Percentiles rank a stretch among this genome's conserved stretches.
Conservation (phyloP, 805 yeast genomes). For the Candida ortonii region DNA sequence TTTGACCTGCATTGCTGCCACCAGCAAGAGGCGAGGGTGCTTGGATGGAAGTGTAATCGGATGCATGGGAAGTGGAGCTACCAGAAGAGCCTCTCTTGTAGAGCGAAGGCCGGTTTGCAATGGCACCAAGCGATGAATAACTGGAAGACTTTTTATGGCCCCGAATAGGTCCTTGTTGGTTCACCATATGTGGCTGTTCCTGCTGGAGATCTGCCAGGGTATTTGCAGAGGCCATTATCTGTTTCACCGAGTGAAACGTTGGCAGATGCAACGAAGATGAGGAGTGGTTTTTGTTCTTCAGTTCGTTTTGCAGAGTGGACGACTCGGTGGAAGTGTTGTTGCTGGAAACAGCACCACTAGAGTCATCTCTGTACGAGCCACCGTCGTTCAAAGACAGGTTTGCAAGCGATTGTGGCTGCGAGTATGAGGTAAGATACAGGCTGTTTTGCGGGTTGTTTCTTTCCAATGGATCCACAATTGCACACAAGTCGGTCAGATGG, state of each 20-base stretch:
- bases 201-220: no score
- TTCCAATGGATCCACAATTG: constrained; percentile 44
- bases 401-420: constrained; percentile 10
- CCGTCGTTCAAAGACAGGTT: constrained; percentile 9
- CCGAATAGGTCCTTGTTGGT: constrained; percentile 2
- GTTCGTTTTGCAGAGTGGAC: constrained; percentile 7
- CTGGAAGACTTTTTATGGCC: constrained; percentile 15
- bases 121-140: constrained; percentile 13
- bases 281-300: constrained; percentile 12
- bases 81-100: constrained; percentile 16
- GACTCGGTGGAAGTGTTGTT: constrained; percentile 1
- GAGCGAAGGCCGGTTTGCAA: constrained; percentile 7
- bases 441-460: constrained; percentile 46
- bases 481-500: constrained; percentile 51
- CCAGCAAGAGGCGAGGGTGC: constrained; percentile 14
- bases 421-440: constrained; percentile 9
- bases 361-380: constrained; percentile 12
- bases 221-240: no score
- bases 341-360: constrained; percentile 10
- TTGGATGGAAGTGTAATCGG: constrained; percentile 13
- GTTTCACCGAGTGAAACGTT: constrained; percentile 24
- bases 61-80: constrained; percentile 12
- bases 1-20: constrained; percentile 5
- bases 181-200: constrained; percentile 2
- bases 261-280: constrained; percentile 27